These are phyloP conservation scores for Amphicarpaea edgeworthii DNA, from an alignment of 306 rosid species.

Conservation along the genomic window DNA sequence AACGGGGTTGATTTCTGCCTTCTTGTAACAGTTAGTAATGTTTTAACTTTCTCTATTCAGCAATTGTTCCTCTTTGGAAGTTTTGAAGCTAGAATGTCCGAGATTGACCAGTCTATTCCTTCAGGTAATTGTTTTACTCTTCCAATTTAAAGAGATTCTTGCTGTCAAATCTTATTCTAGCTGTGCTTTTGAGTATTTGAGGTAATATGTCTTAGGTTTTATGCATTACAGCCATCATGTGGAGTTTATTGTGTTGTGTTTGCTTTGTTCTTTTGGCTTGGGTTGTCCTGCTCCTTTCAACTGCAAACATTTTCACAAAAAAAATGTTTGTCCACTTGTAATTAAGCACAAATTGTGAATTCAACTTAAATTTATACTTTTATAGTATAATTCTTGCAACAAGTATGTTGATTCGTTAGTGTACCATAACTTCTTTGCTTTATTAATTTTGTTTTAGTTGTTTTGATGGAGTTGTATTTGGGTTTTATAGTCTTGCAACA, in stretches of 20 bases:
- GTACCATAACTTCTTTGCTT: slow-evolving; percentile 5
- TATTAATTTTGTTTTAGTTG: neutral
- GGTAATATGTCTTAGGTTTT: neutral
- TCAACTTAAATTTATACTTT: neutral
- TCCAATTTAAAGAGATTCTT: slow-evolving; percentile 17
- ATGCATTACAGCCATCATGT: neutral
- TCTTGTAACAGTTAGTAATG: slow-evolving; percentile 34
- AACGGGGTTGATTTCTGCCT: slow-evolving; percentile 33
- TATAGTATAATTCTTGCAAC: slow-evolving; percentile 11
- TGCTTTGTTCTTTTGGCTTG: too few relatives aligned
- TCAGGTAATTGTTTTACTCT: slow-evolving; percentile 64
- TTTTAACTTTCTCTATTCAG: slow-evolving; percentile 54
- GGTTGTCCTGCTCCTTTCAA: too few relatives aligned
- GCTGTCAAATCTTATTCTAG: neutral
- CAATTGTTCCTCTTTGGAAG: slow-evolving; percentile 86
- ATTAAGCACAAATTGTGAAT: neutral
- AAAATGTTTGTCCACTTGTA: slow-evolving; percentile 23
- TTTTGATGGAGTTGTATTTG: slow-evolving; percentile 4
- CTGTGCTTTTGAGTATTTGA: neutral
- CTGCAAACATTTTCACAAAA: neutral
- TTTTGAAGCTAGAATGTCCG: slow-evolving; percentile 87
- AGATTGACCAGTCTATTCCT: slow-evolving; percentile 88
- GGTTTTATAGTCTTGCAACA: slow-evolving; percentile 81
- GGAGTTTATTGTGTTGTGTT: too few relatives aligned
- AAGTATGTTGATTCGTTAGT: neutral